Conservation (phyloP, 2,329 filamentous ascomycete species). For the Clonostachys byssicola region DNA sequence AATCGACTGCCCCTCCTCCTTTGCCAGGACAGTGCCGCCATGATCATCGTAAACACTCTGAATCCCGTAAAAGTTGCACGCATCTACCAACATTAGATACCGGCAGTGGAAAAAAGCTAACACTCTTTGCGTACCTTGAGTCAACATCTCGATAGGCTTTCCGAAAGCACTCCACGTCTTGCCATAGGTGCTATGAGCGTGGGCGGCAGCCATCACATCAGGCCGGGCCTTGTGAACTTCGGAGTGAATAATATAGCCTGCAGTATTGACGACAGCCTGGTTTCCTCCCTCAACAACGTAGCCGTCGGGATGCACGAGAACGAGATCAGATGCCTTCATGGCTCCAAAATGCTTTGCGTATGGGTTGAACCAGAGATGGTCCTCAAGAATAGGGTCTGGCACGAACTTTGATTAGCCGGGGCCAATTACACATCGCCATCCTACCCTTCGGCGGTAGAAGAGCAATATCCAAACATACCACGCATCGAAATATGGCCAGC, state of each 20-base stretch:
- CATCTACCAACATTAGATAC: conserved; percentile 26
- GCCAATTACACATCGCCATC: conserved; percentile 12
- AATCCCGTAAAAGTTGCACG: conserved; percentile 56
- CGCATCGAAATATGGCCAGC: conserved; percentile 62
- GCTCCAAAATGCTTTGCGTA: conserved; percentile 62
- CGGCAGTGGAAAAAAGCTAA: no score
- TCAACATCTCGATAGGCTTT: conserved; percentile 62
- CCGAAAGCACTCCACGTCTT: conserved; percentile 66
- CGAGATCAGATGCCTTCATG: conserved; percentile 63
- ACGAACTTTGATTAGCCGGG: conserved; percentile 11
- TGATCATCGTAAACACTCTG: conserved; percentile 31
- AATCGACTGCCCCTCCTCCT: conserved; percentile 59
- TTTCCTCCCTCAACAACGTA: conserved; percentile 61
- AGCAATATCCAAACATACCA: conserved; percentile 57
- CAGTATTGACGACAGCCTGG: conserved; percentile 57
- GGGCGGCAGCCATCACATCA: conserved; percentile 63
- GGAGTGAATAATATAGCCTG: conserved; percentile 64
- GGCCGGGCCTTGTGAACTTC: conserved; percentile 60
- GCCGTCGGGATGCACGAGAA: conserved; percentile 57
- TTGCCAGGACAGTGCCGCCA: conserved; percentile 44
- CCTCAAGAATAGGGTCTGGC: not conserved
- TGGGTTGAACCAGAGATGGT: conserved; percentile 36
- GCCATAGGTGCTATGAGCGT: conserved; percentile 60
- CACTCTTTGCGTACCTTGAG: conserved; percentile 38
- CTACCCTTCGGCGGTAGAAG: not conserved